Conservation (phyloP, 345 rosid genomes). For the Murraya koenigii region DNA sequence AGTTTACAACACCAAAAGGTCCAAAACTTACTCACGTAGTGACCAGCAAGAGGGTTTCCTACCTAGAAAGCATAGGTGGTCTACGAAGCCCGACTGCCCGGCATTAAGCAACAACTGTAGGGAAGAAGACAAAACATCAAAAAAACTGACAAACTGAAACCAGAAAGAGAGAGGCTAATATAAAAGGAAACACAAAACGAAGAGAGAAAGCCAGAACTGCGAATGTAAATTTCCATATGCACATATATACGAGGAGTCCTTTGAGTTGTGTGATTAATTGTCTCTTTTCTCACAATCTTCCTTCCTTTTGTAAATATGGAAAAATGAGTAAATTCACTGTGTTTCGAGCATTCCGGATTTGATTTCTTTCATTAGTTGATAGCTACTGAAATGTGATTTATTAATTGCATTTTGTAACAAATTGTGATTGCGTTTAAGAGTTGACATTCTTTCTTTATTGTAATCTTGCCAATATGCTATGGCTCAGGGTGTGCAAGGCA, state of each 20-base stretch:
- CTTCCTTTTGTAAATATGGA: slow-evolving; percentile 26
- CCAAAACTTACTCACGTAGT: slow-evolving; percentile 38
- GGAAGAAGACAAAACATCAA: not conserved
- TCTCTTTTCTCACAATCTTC: slow-evolving; percentile 8
- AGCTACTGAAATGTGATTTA: slow-evolving; percentile 15
- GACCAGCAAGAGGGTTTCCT: slow-evolving; percentile 54
- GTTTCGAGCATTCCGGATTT: slow-evolving; percentile 10
- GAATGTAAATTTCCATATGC: slow-evolving; percentile 5
- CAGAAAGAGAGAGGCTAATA: not conserved
- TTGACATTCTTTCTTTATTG: not conserved
- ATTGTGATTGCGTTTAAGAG: not conserved
- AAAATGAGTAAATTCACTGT: slow-evolving; percentile 10
- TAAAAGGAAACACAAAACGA: not conserved
- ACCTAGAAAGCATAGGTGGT: slow-evolving; percentile 57
- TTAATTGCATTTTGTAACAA: not conserved
- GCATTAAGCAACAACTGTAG: slow-evolving; percentile 28
- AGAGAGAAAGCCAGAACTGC: slow-evolving; percentile 17
- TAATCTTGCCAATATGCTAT: not conserved
- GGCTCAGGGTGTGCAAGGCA: slow-evolving; percentile 3
- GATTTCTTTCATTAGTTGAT: slow-evolving; percentile 18
- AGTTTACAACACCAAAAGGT: slow-evolving; percentile 8
- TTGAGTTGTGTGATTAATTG: slow-evolving; percentile 3
- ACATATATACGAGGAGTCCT: not conserved
- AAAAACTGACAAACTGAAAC: slow-evolving; percentile 1
- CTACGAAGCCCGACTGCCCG: slow-evolving; percentile 74